phyloP scores from a whole-genome alignment of 345 rosid genomes.

The Cardiospermum halicacabum region DNA sequence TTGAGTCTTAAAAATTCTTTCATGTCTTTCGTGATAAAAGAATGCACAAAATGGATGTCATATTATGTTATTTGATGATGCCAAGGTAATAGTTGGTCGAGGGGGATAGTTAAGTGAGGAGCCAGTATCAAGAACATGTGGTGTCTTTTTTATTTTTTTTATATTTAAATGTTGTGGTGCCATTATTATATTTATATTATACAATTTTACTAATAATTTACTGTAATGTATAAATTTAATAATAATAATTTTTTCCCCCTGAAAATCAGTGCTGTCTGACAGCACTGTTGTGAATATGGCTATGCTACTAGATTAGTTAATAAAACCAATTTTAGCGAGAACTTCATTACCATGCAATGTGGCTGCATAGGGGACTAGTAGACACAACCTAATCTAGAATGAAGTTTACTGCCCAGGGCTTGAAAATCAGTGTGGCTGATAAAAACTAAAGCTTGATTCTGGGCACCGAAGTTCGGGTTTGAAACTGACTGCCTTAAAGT shows the following conservation, averaged over 20 bases:
- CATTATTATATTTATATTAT: too few relatives aligned
- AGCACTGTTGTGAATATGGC: too few relatives aligned
- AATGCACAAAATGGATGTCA: neutral
- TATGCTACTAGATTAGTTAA: neutral
- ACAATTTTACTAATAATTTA: too few relatives aligned
- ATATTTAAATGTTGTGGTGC: too few relatives aligned
- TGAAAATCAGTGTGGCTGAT: slow-evolving; percentile 7
- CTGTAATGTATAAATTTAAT: too few relatives aligned
- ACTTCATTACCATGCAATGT: neutral
- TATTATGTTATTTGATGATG: too few relatives aligned
- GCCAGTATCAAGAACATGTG: too few relatives aligned
- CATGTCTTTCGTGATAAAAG: neutral
- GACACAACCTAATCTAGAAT: too few relatives aligned
- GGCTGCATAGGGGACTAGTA: too few relatives aligned
- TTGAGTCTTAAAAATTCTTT: neutral
- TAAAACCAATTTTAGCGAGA: neutral
- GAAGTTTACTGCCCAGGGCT: neutral
- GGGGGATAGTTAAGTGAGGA: neutral
- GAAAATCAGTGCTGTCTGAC: too few relatives aligned
- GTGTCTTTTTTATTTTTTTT: too few relatives aligned
- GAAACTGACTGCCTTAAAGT: neutral
- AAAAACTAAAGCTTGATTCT: neutral
- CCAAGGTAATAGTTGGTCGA: neutral
- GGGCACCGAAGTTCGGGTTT: neutral
- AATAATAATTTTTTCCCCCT: too few relatives aligned